Base-by-base conservation (phyloP, 2,329 filamentous ascomycete species). In the Ophiostoma pallidulum region DNA sequence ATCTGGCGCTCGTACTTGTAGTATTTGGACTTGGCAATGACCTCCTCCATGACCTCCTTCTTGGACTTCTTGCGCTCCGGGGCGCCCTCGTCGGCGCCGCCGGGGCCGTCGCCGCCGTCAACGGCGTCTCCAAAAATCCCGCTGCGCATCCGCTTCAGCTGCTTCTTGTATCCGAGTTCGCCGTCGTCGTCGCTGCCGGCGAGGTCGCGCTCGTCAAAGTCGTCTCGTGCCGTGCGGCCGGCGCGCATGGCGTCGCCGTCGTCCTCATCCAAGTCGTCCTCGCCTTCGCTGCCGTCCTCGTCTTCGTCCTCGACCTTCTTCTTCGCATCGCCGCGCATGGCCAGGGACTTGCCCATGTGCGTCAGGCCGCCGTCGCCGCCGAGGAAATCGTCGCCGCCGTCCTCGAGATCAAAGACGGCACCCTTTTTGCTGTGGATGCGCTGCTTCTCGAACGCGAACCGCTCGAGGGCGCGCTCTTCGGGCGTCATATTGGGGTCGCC, bases 21-120 rank as follows among this genome's bases (percentile, higher is more conserved):
- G 53, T 86, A 74, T 62, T 98, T 98, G 1, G 91, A 97, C 66
- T 98, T 98, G 51, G 90, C 87, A 56, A 98, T 96, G 52, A 98
- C 76, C 65, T 98, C 94, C 59, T 95, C 85, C 87, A 97, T 96
- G 42, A 98, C 86, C 65, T 98, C 92, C 46, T 92, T 86, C 67
- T 96, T 97, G 3, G 83, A 83, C 70, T 96, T 98, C 65, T 95
- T 96, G 50, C 84, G 77, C 58, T 91, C 84, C 0, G 88, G 89
- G 53, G 82, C 72, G 31, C 73, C 72, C 6, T 70, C 71, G 4
- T 67, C 69, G 3, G 70, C 73, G n/a, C 66, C 69, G 6, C 71
- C 39, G 31, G 13, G 33, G 33, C 8, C 44, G n/a, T 13, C 36
- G 12, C 14, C 40, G 14, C 9, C 45, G 14, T 13, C 69, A 26